Evolutionary conservation across 2,329 filamentous ascomycete genomes (phyloP).

Genomic region (Grosmannia clavigera): DNA sequence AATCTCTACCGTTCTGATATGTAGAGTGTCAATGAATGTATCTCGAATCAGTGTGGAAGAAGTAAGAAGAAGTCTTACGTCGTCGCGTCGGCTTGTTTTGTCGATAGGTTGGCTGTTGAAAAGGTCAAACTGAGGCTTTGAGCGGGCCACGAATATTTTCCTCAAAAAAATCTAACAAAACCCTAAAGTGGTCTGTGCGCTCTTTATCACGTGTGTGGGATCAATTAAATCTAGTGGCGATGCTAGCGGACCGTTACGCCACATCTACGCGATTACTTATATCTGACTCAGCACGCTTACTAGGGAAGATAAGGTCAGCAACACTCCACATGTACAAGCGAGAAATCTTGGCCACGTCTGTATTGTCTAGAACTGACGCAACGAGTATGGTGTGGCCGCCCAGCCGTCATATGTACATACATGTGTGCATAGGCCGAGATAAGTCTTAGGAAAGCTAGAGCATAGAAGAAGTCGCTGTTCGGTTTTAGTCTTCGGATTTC

Average conservation of each 20-base stretch:
- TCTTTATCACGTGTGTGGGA: neutral
- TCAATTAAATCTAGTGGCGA: neutral
- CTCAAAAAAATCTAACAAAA: constrained; percentile 6
- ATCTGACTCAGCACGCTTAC: neutral
- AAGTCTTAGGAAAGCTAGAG: too few relatives aligned
- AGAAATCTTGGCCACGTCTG: too few relatives aligned
- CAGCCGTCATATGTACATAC: too few relatives aligned
- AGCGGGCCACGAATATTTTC: constrained; percentile 12
- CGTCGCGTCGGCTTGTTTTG: constrained; percentile 13
- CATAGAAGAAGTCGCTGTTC: too few relatives aligned
- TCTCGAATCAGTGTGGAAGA: neutral
- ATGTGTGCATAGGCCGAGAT: too few relatives aligned
- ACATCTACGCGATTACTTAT: neutral
- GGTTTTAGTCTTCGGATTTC: too few relatives aligned
- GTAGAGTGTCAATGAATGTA: constrained; percentile 3
- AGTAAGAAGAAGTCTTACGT: constrained; percentile 8
- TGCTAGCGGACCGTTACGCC: neutral
- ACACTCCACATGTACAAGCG: too few relatives aligned
- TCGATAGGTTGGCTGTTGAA: constrained; percentile 11
- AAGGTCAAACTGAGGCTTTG: constrained; percentile 10
- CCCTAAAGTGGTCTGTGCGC: constrained; percentile 3
- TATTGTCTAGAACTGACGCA: too few relatives aligned
- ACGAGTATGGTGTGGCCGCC: too few relatives aligned
- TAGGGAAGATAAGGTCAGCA: too few relatives aligned
- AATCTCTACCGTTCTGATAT: constrained; percentile 15